Evolutionary conservation across 2,329 filamentous ascomycete genomes (phyloP), one percentile per base, ranked within the genome.

Genomic region (Huntiella omanensis): DNA sequence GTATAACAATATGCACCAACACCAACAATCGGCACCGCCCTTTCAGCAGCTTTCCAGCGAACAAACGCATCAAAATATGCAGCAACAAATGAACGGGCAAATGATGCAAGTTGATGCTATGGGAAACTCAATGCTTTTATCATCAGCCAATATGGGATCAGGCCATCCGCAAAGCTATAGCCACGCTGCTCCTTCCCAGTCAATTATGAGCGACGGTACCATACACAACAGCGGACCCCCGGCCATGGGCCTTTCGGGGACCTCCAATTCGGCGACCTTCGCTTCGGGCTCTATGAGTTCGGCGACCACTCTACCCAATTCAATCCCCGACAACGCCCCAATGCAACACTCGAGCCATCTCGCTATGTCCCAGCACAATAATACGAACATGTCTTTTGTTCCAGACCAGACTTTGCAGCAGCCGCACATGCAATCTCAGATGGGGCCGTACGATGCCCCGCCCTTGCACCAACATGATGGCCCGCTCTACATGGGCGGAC

Each of bases 81-180:
- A 42, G n/a, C 37, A 48, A 7, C 41, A 45, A 17, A 49, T 49
- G 28, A 34, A 22, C 4, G 43, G 42, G 33, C 47, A 43, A 32
- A 43, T 43, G 40, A 19, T 46, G n/a, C 43, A 49, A 36, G 34
- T 38, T 22, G 43, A 49, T 38, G 19, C 40, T n/a, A 42, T 43
- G 35, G 47, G 43, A 8, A 49, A 46, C 33, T 19, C 47, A 17
- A 32, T 46, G 15, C 35, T 46, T 43, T 36, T 49, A 37, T 40
- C 43, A 8, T n/a, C 39, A 12, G 8, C 34, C 15, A 2, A 13
- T 15, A 11, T 28, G 33, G 28, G 33, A 43, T 39, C 41, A 45
- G 17, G 16, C 43, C 40, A 41, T 38, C 17, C 13, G 34, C 4
- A n/a, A 35, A 15, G 43, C 13, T 45, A 39, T 39, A 40, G 19